Evolutionary conservation across 495 filamentous ascomycete species (phyloP).

Genomic region (Clohesyomyces aquaticus): DNA sequence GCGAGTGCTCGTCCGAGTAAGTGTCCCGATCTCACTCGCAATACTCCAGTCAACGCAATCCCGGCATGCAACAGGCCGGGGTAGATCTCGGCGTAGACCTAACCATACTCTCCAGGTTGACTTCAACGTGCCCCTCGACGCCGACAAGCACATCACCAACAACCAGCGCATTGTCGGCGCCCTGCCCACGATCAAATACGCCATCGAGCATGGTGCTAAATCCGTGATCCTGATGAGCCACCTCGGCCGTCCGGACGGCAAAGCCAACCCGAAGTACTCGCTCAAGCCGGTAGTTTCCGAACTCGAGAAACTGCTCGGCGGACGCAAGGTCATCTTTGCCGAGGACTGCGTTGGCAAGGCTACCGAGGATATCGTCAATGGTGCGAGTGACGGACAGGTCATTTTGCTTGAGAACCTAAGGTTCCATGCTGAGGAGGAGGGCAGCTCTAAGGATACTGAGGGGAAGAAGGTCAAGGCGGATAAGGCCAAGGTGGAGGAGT

Average conservation of each 20-base stretch:
- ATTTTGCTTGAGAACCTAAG: constrained; percentile 96
- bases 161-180: constrained; percentile 97
- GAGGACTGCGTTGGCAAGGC: constrained; percentile 89
- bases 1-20: constrained; percentile 93
- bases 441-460: constrained; percentile 84
- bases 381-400: constrained; percentile 79
- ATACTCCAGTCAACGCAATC: not conserved
- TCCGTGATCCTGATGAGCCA: constrained; percentile 98
- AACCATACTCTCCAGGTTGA: constrained; percentile 73
- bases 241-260: constrained; percentile 91
- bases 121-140: constrained; percentile 98
- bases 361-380: constrained; percentile 86
- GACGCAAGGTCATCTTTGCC: constrained; percentile 79
- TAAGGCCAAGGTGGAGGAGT: constrained; percentile 85
- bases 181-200: constrained; percentile 97
- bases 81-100: not conserved
- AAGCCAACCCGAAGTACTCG: constrained; percentile 88
- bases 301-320: constrained; percentile 86
- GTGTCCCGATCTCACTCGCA: constrained; percentile 44
- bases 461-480: constrained; percentile 99
- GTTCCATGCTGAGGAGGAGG: constrained; percentile 97
- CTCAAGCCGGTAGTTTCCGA: constrained; percentile 89
- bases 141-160: constrained; percentile 91
- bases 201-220: constrained; percentile 90
- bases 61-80: not conserved